Evolutionary conservation across 768 basidiomycete species (phyloP).

Genomic region (Boletellus ananas): DNA sequence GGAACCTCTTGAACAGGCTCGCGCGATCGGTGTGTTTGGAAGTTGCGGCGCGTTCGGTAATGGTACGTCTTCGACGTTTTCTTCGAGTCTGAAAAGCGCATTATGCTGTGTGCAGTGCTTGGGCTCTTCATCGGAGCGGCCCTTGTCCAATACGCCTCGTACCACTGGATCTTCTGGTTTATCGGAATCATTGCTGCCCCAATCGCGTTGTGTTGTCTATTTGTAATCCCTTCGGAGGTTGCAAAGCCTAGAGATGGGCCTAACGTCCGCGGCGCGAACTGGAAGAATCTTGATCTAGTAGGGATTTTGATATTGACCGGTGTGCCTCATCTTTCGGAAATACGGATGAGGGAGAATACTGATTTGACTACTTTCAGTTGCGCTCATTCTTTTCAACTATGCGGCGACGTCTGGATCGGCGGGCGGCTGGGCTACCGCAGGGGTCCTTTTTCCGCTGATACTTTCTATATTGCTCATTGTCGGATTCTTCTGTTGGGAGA

Average conservation of each 20-base stretch:
- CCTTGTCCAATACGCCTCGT: slow-evolving; percentile 40
- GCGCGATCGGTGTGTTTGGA: slow-evolving; percentile 46
- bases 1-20: slow-evolving; percentile 42
- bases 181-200: slow-evolving; percentile 37
- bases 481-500: slow-evolving; percentile 52
- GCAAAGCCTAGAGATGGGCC: background rate
- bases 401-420: slow-evolving; percentile 46
- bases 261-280: slow-evolving; percentile 9
- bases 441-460: slow-evolving; percentile 44
- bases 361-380: slow-evolving; percentile 18
- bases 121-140: slow-evolving; percentile 44
- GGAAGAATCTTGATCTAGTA: slow-evolving; percentile 35
- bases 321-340: slow-evolving; percentile 7
- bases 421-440: slow-evolving; percentile 45
- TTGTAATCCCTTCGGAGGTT: slow-evolving; percentile 33
- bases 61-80: slow-evolving; percentile 20
- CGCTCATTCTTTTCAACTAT: slow-evolving; percentile 40
- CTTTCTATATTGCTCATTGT: slow-evolving; percentile 39
- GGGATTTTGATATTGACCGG: slow-evolving; percentile 40
- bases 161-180: slow-evolving; percentile 52
- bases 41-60: slow-evolving; percentile 46
- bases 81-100: background rate
- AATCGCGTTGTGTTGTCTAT: slow-evolving; percentile 29
- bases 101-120: slow-evolving; percentile 26
- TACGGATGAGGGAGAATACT: background rate